Conservation (phyloP, 805 yeast genomes). For the Tetrapisispora taiwanensis region DNA sequence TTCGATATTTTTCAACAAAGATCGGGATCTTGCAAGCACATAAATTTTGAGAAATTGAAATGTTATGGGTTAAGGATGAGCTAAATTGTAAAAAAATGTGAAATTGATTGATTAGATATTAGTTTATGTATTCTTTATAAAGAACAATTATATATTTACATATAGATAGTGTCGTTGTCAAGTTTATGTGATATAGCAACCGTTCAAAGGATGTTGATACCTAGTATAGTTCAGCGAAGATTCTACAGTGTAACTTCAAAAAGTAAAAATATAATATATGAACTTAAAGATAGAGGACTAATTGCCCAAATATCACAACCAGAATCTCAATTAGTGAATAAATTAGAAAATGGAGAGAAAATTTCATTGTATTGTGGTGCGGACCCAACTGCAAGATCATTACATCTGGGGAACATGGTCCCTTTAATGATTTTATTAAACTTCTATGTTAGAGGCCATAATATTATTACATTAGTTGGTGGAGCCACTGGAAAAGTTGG, state of each 20-base stretch:
- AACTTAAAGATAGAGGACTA: slow-evolving; percentile 18
- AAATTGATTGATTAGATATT: too few species aligned
- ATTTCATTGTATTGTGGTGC: slow-evolving; percentile 83
- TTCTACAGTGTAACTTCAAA: background rate
- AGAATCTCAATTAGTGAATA: slow-evolving; percentile 9
- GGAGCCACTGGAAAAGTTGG: slow-evolving; percentile 96
- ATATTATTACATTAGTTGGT: slow-evolving; percentile 74
- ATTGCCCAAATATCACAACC: slow-evolving; percentile 26
- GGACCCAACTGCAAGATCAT: slow-evolving; percentile 84
- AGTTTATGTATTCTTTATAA: too few species aligned
- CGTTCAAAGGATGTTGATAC: background rate
- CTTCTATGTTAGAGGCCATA: slow-evolving; percentile 76
- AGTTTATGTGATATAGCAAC: too few species aligned
- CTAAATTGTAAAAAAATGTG: too few species aligned
- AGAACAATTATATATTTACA: too few species aligned
- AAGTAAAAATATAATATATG: background rate
- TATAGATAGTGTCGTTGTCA: too few species aligned
- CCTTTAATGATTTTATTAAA: slow-evolving; percentile 82
- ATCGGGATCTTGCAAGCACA: too few species aligned
- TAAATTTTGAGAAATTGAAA: too few species aligned
- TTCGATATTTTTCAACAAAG: too few species aligned
- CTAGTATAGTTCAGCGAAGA: background rate
- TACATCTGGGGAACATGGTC: slow-evolving; percentile 83
- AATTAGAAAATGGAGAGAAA: slow-evolving; percentile 19
- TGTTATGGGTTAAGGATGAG: too few species aligned